These are phyloP conservation scores for Spatholobus suberectus DNA, from an alignment of 306 rosid species.

Conservation along the genomic window DNA sequence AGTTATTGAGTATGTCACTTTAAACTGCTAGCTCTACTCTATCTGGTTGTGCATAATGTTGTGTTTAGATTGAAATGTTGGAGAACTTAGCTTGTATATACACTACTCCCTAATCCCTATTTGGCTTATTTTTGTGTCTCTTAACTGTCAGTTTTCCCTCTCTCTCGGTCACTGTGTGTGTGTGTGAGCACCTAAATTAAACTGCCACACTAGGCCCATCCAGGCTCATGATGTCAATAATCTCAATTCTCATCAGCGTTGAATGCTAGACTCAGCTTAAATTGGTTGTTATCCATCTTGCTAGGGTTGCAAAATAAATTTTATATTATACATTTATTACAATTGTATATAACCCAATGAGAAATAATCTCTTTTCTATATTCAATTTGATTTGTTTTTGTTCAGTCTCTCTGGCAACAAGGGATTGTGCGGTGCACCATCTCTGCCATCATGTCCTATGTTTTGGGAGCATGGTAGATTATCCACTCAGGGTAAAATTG, in stretches of 20 bases:
- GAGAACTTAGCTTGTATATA: conserved; percentile 13
- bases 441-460: conserved; percentile 78
- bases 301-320: conserved; percentile 11
- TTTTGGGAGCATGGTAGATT: conserved; percentile 90
- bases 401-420: conserved; percentile 85
- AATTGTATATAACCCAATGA: conserved; percentile 7
- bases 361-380: conserved; percentile 24
- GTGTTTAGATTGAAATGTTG: conserved; percentile 17
- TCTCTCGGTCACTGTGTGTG: not conserved
- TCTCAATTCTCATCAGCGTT: conserved; percentile 8
- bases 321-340: not conserved
- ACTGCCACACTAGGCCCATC: not conserved
- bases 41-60: conserved; percentile 30
- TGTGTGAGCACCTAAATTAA: not conserved
- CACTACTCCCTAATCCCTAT: not conserved
- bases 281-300: conserved; percentile 27
- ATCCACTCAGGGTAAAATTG: conserved; percentile 77
- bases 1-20: conserved; percentile 82
- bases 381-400: conserved; percentile 37
- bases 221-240: not conserved
- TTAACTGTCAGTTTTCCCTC: not conserved
- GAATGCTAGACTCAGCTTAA: conserved; percentile 10
- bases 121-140: not conserved
- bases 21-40: conserved; percentile 28
- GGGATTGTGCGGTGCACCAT: conserved; percentile 84